These are phyloP conservation scores for Umbellularia californica DNA, from an alignment of 164 flowering plant genomes.

Conservation along the genomic window DNA sequence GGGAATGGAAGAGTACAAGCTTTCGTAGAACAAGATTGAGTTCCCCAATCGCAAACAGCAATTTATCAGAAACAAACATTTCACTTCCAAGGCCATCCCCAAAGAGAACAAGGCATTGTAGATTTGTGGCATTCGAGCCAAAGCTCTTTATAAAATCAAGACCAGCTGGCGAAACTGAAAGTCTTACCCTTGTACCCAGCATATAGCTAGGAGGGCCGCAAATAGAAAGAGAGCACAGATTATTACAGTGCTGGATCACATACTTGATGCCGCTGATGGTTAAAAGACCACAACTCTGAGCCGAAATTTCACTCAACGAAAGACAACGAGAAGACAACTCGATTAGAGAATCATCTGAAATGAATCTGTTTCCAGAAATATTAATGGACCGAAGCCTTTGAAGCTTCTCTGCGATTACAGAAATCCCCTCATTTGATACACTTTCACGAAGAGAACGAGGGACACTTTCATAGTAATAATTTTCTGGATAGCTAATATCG, in stretches of 20 bases:
- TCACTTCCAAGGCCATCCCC: neutral
- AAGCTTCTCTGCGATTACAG: conserved; percentile 30
- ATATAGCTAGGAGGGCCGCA: too few species aligned
- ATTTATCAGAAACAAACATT: conserved; percentile 33
- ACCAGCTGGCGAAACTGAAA: too few species aligned
- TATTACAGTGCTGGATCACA: conserved; percentile 13
- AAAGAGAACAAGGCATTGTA: conserved; percentile 32
- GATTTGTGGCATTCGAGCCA: conserved; percentile 10
- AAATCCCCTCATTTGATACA: conserved; percentile 42
- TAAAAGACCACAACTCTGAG: conserved; percentile 34
- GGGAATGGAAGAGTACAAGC: conserved; percentile 29
- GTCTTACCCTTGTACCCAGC: too few species aligned
- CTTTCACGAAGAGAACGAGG: too few species aligned
- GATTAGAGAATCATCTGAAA: conserved; percentile 42
- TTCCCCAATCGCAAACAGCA: conserved; percentile 29
- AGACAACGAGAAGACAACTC: conserved; percentile 30
- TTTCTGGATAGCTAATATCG: conserved; percentile 42
- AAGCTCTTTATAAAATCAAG: conserved; percentile 2
- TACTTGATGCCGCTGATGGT: conserved; percentile 28
- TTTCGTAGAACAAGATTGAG: conserved; percentile 37
- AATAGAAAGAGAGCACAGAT: conserved; percentile 36
- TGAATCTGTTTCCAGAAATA: conserved; percentile 43
- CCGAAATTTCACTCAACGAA: conserved; percentile 28
- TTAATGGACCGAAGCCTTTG: conserved; percentile 29
- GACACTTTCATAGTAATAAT: too few species aligned